Base-by-base conservation (phyloP, 768 basidiomycete species). In the Lactarius sp. region DNA sequence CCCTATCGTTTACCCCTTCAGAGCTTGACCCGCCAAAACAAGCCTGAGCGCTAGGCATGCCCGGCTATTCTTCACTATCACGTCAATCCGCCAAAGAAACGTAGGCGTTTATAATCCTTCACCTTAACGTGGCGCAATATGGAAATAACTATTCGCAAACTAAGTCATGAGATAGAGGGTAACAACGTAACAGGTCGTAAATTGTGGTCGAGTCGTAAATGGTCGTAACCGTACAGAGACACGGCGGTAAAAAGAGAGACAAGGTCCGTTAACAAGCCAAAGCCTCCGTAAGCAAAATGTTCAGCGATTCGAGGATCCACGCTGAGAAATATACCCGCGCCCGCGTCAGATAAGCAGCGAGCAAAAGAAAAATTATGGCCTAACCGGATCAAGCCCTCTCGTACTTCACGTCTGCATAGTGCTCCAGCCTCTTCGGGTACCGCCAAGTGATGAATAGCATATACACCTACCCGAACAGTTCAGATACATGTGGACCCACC, bases 391-490 rank as follows among this genome's bases (percentile, higher is more conserved):
- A 69, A 74, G 80, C 8, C 16, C 4, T 82, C 41, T 84, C 82
- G 58, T 84, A 83, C 70, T 85, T 84, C 83, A 90, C 80, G 68
- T 73, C 75, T 39, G 76, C 72, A 75, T 89, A 89, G 74, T 86
- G 82, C 73, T 85, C 83, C 73, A 88, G 74, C 69, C 85, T 78
- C 73, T 84, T 87, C 69, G 81, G 80, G 81, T 83, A 90, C 60
- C 87, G 79, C 88, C 87, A 91, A 70, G 78, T 79, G 73, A 88
- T 75, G 78, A 90, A 88, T 73, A 81, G 83, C 85, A 89, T 86
- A 79, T 90, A 89, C 56, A 86, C 70, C 88, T 88, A 69, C 56
- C 44, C 31, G 65, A 52, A 51, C 56, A 50, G 37, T 52, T 57
- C 44, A 64, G 54, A 56, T 51, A 60, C 52, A 65, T 34, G 56